Evolutionary conservation across 2,329 filamentous ascomycete species (phyloP), one percentile per base, ranked within the genome.

Genomic region (Diplodia mutila): DNA sequence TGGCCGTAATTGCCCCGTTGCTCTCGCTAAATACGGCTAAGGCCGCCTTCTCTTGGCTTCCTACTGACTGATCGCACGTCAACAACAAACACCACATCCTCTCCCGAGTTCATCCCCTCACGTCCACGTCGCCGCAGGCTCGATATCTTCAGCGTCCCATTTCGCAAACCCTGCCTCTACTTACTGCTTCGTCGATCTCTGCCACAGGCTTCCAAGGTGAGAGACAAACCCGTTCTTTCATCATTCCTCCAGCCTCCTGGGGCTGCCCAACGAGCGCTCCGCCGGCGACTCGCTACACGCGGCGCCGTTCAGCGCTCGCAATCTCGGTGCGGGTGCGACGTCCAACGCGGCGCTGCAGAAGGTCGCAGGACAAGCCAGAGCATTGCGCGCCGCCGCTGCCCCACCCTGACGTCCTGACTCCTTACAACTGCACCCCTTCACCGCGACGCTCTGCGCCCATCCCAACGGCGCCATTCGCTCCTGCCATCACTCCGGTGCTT

Each of bases 381-480:
- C 55, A 37, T 48, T 67, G 55, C 65, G 65, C 65, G 65, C 54
- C 55, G 42, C 27, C 49, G 32, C 25, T 61, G 65, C 65, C 65
- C 65, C 65, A 67, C 65, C 37, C 54, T 67, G 54, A 27, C 54
- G 67, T 69, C 69, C 61, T 66, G 57, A 57, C 65, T 71, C 69
- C 72, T 71, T 72, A 70, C 66, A 69, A 70, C 70, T 67, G 70
- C 71, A 71, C 73, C 73, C 74, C 74, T 77, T 72, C 72, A 71
- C 74, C 65, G 54, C 57, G 39, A 7, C 55, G 42, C 29, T 42
- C 55, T 49, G 65, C 48, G 34, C 46, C n/a, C 42, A 25, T 66
- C 39, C 34, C 65, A 48, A 59, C 65, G 55, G 55, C 42, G 65
- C 55, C 32, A 67, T 67, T 52, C 54, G 34, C 29, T 39, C 37